Base-by-base conservation (phyloP, 2,329 filamentous ascomycete genomes). In the Calonectria pauciramosa region DNA sequence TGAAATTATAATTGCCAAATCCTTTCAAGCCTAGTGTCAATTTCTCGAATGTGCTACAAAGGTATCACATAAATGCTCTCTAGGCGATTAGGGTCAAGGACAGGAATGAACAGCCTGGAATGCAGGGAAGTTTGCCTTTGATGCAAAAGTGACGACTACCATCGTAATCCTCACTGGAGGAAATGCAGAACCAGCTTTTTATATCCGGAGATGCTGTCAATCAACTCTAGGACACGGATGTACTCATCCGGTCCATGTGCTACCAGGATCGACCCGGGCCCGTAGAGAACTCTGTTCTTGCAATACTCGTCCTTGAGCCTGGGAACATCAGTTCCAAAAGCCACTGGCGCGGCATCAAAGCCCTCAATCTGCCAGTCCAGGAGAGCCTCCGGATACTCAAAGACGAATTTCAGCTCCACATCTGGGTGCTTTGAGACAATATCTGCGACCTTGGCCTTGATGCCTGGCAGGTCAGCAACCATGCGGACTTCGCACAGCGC, bases 401-500 rank as follows among this genome's bases (percentile, higher is more conserved):
- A 84, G 30, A 82, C 81, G 36, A 82, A 83, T 34, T 83, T 80
- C 16, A 86, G 74, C 34, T 82, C 79, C 8, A 86, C 80, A 51
- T 84, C 81, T 0, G 82, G 72, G 71, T 86, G 82, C 47, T 75
- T 77, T 2, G 79, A 80, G 16, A 85, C 82, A 18, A 82, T 82
- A 0, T 83, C 82, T 3, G 78, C 75, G 30, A 86, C 81, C 52
- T 82, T 79, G 68, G 69, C 65, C 73, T 85, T 84, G 68, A 86
- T 83, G 2, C 77, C 80, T 0, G 81, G 76, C 9, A 86, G 76
- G 66, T 86, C 83, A 1, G 78, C 80, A 4, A 84, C 82, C 68
- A 86, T 83, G 52, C 86, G 84, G n/a, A 87, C 81, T 59, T 83
- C 83, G 77, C 85, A 87, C 18, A 86, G 83, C 2, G 85, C 85